phyloP scores from a whole-genome alignment of 495 filamentous ascomycete species.

The Margaritispora aquatica region DNA sequence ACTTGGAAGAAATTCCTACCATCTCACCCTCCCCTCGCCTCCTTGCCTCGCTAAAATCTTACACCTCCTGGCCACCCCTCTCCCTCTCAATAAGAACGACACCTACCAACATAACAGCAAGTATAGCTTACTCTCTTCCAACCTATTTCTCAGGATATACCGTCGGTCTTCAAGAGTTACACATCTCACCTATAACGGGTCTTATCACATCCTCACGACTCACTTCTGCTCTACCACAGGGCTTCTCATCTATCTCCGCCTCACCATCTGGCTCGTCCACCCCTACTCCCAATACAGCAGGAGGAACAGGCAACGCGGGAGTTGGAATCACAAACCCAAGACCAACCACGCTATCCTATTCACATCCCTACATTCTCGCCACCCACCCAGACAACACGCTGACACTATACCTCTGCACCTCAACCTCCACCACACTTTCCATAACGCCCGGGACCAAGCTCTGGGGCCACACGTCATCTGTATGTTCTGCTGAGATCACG shows the following conservation, averaged over 20 bases:
- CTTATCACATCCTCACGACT: slow-evolving; percentile 51
- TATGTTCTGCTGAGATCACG: slow-evolving; percentile 80
- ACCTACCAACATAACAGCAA: slow-evolving; percentile 56
- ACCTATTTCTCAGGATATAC: slow-evolving; percentile 72
- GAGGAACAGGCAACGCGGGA: slow-evolving; percentile 21
- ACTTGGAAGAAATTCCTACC: neutral
- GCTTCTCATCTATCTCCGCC: slow-evolving; percentile 27
- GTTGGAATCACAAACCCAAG: slow-evolving; percentile 28
- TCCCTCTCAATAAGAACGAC: slow-evolving; percentile 69
- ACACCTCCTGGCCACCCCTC: slow-evolving; percentile 72
- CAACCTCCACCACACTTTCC: slow-evolving; percentile 47
- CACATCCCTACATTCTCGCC: slow-evolving; percentile 85
- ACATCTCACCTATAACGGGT: slow-evolving; percentile 37
- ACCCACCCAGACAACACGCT: slow-evolving; percentile 91
- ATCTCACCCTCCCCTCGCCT: slow-evolving; percentile 35
- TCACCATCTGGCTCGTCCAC: slow-evolving; percentile 5
- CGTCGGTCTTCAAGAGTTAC: slow-evolving; percentile 82
- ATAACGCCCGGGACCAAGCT: slow-evolving; percentile 72
- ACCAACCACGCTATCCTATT: slow-evolving; percentile 77
- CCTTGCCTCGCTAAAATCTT: slow-evolving; percentile 74
- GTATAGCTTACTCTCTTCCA: slow-evolving; percentile 77
- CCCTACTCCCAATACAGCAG: neutral
- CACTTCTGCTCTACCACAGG: slow-evolving; percentile 36
- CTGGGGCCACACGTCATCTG: slow-evolving; percentile 92
- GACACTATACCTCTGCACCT: slow-evolving; percentile 77